These are phyloP conservation scores for Aethionema arabicum DNA, from an alignment of 345 rosid species.

Conservation along the genomic window DNA sequence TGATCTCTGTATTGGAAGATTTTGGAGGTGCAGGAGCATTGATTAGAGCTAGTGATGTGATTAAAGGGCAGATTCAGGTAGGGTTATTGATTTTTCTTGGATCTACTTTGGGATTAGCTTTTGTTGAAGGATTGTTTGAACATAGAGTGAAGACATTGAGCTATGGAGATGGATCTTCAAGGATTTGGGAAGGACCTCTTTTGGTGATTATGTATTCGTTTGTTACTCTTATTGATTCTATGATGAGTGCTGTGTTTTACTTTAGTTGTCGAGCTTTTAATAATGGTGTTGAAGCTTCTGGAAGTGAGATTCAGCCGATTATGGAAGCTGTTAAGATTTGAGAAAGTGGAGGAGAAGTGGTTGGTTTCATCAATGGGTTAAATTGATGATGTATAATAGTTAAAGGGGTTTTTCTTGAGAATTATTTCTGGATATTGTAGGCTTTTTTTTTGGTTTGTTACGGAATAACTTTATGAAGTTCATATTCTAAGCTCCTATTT, in stretches of 20 bases:
- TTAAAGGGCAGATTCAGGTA: conserved; percentile 82
- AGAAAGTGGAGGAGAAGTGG: conserved; percentile 16
- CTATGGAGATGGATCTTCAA: conserved; percentile 91
- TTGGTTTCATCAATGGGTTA: conserved; percentile 20
- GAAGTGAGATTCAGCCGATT: conserved; percentile 48
- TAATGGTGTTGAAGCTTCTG: conserved; percentile 46
- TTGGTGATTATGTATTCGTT: conserved; percentile 86
- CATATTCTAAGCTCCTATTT: neutral
- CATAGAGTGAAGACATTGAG: conserved; percentile 85
- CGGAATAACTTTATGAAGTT: no score
- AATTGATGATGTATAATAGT: conserved; percentile 15
- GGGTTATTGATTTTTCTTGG: conserved; percentile 83
- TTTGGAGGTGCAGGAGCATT: conserved; percentile 76
- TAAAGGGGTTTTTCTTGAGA: conserved; percentile 6
- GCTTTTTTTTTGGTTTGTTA: neutral
- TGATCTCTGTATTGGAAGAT: conserved; percentile 77
- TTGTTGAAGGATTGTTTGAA: conserved; percentile 84
- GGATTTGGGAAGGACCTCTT: conserved; percentile 96
- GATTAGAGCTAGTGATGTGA: conserved; percentile 56
- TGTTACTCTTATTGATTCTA: conserved; percentile 74
- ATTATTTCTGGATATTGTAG: conserved; percentile 7
- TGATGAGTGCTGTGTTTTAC: conserved; percentile 85
- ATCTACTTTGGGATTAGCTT: conserved; percentile 77
- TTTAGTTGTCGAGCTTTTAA: conserved; percentile 70
- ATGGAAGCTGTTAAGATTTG: conserved; percentile 43